These are phyloP conservation scores for Tuber microsphaerosporum DNA, from an alignment of 495 filamentous ascomycete species.

Conservation along the genomic window DNA sequence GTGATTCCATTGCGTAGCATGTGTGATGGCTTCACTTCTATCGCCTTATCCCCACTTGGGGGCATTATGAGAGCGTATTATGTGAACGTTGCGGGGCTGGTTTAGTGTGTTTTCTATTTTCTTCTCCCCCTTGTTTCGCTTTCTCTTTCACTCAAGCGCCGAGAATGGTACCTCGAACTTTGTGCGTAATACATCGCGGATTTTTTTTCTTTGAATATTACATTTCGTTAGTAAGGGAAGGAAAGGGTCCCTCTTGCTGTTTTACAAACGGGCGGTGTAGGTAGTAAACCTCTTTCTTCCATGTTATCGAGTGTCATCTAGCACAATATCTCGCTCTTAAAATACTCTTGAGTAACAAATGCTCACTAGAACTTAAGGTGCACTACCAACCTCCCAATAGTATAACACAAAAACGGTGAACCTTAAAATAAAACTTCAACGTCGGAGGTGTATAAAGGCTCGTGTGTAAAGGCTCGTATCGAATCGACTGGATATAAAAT, in stretches of 20 bases:
- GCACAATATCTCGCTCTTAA: not conserved
- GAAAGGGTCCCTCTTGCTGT: not conserved
- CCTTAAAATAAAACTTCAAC: not conserved
- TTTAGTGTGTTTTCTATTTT: not conserved
- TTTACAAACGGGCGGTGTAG: not conserved
- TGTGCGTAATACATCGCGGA: not conserved
- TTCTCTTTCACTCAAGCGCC: not conserved
- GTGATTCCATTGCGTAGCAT: not conserved
- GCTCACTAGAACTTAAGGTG: not conserved
- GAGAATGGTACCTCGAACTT: not conserved
- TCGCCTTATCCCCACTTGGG: not conserved
- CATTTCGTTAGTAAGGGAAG: not conserved
- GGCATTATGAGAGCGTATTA: not conserved
- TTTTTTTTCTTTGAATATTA: not conserved
- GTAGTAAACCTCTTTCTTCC: not conserved
- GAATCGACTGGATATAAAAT: not conserved
- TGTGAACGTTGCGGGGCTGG: not conserved
- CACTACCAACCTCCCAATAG: not conserved
- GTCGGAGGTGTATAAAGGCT: not conserved
- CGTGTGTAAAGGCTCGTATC: not conserved
- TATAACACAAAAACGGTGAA: not conserved
- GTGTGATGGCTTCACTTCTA: not conserved
- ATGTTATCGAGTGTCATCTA: not conserved
- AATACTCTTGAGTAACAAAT: not conserved
- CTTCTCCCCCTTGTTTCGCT: not conserved